These are phyloP conservation scores for Botrytis pseudocinerea DNA, from an alignment of 2,329 filamentous ascomycete species.

Conservation along the genomic window DNA sequence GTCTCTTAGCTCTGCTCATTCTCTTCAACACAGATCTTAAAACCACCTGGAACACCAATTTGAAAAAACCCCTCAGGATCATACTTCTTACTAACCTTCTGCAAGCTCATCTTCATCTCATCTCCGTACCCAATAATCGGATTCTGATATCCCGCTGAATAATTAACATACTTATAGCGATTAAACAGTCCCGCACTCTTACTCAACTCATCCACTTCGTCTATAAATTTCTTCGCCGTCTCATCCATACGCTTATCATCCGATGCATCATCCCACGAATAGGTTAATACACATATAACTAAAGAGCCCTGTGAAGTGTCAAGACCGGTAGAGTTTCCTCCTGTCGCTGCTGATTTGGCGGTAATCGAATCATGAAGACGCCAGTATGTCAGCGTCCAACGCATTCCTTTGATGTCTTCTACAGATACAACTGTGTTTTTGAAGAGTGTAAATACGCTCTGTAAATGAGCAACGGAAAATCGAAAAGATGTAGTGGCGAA, in stretches of 20 bases:
- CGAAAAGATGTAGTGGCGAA: conserved; percentile 1
- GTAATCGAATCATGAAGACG: neutral
- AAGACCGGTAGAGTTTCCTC: conserved; percentile 11
- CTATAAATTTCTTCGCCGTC: neutral
- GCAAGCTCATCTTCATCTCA: neutral
- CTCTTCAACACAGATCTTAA: neutral
- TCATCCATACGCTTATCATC: neutral
- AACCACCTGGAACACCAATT: neutral
- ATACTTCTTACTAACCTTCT: conserved; percentile 17
- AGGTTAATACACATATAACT: neutral
- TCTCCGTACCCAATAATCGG: neutral
- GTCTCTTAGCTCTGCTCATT: too few relatives aligned
- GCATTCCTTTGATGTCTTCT: neutral
- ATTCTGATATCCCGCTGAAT: neutral
- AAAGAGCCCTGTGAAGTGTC: neutral
- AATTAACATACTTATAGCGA: conserved; percentile 11
- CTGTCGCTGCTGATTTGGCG: neutral
- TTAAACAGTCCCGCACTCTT: neutral
- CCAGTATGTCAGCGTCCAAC: neutral
- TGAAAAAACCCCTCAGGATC: conserved; percentile 17
- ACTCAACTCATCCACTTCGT: neutral
- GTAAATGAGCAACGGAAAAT: neutral
- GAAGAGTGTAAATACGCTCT: neutral
- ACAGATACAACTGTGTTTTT: neutral
- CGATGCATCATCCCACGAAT: neutral